Evolutionary conservation across 176 grass and related monocot genomes (phyloP), one percentile per base, ranked within the genome.

Genomic region (Phragmites australis): DNA sequence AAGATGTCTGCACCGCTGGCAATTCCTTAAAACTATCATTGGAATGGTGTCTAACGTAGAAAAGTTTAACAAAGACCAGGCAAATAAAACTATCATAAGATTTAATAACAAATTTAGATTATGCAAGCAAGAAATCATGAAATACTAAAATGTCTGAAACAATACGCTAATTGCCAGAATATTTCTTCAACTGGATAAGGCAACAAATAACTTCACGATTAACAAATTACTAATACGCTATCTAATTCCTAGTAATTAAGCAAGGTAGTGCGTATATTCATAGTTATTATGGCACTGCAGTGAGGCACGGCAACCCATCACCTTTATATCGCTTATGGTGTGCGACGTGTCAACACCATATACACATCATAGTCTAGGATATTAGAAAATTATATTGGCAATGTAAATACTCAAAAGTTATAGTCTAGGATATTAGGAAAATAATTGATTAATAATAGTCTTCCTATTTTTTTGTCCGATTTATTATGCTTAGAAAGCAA

Each of bases 91-190:
- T 61, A 51, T 41, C 62, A 68, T 52, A 13, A 53, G 26, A 12
- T 43, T 42, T 19, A 12, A n/a, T 9, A 41, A 65, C 29, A 61
- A 50, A 59, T 53, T 76, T 43, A 77, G 44, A 87, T 62, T 32
- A 68, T 46, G 3, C 52, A 55, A 76, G 29, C 29, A 72, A 49
- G 44, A 58, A 62, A 14, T 65, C 16, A 83, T 65, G 77, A 51
- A 73, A 57, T 29, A 2, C 8, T 74, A 22, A 0, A 82, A 15
- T 2, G 44, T 72, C 40, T 78, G 65, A 21, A 60, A 8, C 8
- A 22, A 76, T 58, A 54, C 23, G 21, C 10, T 55, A 64, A 41
- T 11, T 65, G 19, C 19, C 23, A 37, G 60, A n/a, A n/a, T 5
- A n/a, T 75, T 9, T 18, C 18, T 65, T 54, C 9, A 48, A 17